Evolutionary conservation across 2,329 filamentous ascomycete species (phyloP).

Genomic region (Beauveria caledonica): DNA sequence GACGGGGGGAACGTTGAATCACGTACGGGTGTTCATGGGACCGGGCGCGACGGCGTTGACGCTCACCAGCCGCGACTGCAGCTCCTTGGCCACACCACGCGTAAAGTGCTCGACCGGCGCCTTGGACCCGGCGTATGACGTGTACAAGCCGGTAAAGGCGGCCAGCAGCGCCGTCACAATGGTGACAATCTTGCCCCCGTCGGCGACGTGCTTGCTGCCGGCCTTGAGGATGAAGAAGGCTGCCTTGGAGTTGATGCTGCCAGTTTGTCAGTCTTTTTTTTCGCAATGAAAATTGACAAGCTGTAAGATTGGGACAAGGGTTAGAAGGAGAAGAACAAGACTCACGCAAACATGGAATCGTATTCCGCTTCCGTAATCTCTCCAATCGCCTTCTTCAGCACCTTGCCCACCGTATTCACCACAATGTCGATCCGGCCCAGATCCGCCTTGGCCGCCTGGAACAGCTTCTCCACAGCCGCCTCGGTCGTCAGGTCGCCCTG

Average conservation of each 20-base stretch:
- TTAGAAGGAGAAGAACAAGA: conserved; percentile 1
- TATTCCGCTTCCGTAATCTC: conserved; percentile 37
- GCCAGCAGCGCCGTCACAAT: conserved; percentile 36
- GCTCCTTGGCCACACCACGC: conserved; percentile 26
- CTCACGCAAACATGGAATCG: conserved; percentile 38
- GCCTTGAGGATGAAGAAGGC: conserved; percentile 38
- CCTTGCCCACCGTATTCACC: conserved; percentile 42
- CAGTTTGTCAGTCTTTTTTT: neutral
- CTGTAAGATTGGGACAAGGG: too few species aligned
- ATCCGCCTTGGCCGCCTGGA: conserved; percentile 29
- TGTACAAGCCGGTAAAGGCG: conserved; percentile 38
- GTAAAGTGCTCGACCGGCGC: conserved; percentile 33
- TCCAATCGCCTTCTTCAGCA: conserved; percentile 37
- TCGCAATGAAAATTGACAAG: too few species aligned
- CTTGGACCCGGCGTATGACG: conserved; percentile 36
- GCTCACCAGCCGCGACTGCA: conserved; percentile 23
- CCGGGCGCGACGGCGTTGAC: conserved; percentile 30
- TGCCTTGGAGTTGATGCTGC: conserved; percentile 36
- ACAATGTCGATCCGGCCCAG: conserved; percentile 40
- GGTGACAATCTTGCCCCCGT: conserved; percentile 39
- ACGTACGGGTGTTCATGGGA: conserved; percentile 32
- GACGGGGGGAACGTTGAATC: too few species aligned
- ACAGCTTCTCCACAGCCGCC: conserved; percentile 31
- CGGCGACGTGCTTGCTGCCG: conserved; percentile 31
- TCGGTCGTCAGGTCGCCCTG: conserved; percentile 35